Evolutionary conservation across 257 asterid genomes (phyloP).

Genomic region (Gynochthodes officinalis): DNA sequence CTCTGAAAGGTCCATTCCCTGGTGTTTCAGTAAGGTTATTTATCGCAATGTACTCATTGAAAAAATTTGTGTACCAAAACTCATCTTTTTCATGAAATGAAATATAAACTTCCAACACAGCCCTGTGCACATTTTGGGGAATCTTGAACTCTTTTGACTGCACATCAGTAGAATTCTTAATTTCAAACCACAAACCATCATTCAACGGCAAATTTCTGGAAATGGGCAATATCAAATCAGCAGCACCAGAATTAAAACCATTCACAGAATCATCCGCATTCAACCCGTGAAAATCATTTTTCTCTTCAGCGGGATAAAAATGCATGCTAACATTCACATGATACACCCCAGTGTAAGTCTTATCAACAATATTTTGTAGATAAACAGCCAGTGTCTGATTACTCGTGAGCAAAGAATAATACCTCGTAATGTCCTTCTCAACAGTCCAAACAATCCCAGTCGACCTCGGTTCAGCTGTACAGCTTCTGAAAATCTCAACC

Average conservation of each 20-base stretch:
- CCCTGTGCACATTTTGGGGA: constrained; percentile 55
- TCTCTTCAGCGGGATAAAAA: constrained; percentile 51
- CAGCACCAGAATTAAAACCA: constrained; percentile 40
- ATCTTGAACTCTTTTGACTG: constrained; percentile 42
- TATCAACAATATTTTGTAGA: constrained; percentile 56
- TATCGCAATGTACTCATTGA: constrained; percentile 45
- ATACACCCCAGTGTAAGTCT: constrained; percentile 69
- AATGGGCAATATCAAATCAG: constrained; percentile 68
- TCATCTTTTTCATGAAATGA: constrained; percentile 81
- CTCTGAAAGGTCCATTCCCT: constrained; percentile 76
- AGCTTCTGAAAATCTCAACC: constrained; percentile 76
- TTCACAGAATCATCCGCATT: constrained; percentile 3
- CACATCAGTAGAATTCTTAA: constrained; percentile 45
- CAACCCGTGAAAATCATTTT: neutral
- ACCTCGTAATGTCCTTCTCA: constrained; percentile 69
- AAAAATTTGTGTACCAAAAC: constrained; percentile 66
- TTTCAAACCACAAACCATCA: constrained; percentile 74
- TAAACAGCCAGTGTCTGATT: constrained; percentile 59
- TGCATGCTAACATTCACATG: constrained; percentile 58
- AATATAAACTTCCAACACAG: constrained; percentile 70
- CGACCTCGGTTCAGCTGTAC: constrained; percentile 71
- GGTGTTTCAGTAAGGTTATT: constrained; percentile 34
- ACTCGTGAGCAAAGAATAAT: constrained; percentile 47
- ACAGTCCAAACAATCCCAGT: constrained; percentile 68
- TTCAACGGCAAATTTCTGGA: constrained; percentile 56